Evolutionary conservation across 1,284 basidiomycete genomes (phyloP).

Genomic region (Dichomitus squalens): DNA sequence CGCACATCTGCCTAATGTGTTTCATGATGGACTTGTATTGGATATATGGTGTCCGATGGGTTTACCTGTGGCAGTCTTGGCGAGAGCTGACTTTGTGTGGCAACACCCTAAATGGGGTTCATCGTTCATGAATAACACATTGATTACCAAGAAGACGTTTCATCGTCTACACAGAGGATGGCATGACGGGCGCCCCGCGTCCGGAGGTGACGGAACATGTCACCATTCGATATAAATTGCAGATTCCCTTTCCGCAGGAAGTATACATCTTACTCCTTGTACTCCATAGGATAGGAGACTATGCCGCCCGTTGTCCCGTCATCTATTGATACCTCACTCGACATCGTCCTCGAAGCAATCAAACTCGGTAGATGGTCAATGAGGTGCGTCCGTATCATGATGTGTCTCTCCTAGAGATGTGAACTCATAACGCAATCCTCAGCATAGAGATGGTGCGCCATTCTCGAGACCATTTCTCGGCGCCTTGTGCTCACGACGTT

Average conservation of each 20-base stretch:
- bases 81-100: no score
- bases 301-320: neutral
- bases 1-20: neutral
- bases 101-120: no score
- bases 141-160: neutral
- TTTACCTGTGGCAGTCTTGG: no score
- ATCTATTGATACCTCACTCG: neutral
- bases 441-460: neutral
- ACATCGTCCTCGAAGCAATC: neutral
- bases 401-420: neutral
- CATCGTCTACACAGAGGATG: neutral
- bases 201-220: neutral
- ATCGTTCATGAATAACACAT: neutral
- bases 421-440: neutral
- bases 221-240: conserved; percentile 2
- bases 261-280: no score
- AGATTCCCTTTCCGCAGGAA: no score
- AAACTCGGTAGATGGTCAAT: conserved; percentile 3
- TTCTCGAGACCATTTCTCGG: neutral
- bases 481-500: neutral
- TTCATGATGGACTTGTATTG: no score
- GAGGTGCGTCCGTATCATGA: conserved; percentile 1
- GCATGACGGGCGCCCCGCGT: conserved; percentile 1
- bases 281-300: no score
- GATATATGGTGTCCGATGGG: no score